Evolutionary conservation across 75 land plant genomes (phyloP).

Genomic region (Selaginella tamariscina): DNA sequence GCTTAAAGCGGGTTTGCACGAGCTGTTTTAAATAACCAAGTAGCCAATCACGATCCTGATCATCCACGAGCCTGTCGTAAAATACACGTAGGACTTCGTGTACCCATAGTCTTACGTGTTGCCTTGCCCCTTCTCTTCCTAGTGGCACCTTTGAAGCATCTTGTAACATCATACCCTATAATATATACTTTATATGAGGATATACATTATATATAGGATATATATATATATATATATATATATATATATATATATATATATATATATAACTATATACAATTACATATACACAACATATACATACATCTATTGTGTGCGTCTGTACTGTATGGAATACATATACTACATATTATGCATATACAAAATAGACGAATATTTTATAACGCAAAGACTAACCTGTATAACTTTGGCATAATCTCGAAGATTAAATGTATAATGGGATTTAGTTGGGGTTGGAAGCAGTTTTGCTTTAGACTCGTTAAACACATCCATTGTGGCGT

Average conservation of each 20-base stretch:
- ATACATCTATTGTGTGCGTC: no score
- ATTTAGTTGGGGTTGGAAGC: conserved; percentile 34
- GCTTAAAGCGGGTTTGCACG: conserved; percentile 18
- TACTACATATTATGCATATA: no score
- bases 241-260: no score
- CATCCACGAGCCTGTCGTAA: conserved; percentile 39
- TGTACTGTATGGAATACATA: no score
- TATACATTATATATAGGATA: no score
- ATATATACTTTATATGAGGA: background rate
- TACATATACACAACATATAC: no score
- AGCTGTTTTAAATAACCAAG: conserved; percentile 15
- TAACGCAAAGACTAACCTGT: conserved; percentile 17
- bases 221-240: no score
- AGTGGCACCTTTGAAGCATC: conserved; percentile 24
- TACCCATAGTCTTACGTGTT: conserved; percentile 26
- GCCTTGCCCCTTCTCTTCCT: conserved; percentile 26
- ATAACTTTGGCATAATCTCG: conserved; percentile 36
- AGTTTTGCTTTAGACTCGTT: conserved; percentile 27
- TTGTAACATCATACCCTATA: conserved; percentile 37
- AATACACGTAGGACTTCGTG: conserved; percentile 34
- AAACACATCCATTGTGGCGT: conserved; percentile 25
- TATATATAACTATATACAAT: no score
- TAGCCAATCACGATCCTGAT: conserved; percentile 33
- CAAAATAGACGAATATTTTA: no score
- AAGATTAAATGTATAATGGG: conserved; percentile 34